Percentiles rank a stretch among this genome's conserved stretches.
phyloP scores from a whole-genome alignment of 2,329 filamentous ascomycete species.

The Penicillium sp. region DNA sequence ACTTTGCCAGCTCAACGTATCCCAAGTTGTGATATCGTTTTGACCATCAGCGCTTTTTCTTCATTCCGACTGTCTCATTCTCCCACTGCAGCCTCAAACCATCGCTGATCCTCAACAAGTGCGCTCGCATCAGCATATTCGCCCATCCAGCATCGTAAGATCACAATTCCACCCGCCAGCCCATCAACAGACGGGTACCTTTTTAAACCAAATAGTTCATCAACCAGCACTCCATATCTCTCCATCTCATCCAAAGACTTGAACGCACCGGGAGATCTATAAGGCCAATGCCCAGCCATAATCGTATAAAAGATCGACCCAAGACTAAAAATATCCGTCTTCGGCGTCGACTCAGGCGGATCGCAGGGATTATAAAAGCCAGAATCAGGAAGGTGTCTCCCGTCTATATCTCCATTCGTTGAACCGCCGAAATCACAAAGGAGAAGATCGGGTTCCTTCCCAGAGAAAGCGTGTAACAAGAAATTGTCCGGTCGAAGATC shows the following conservation, averaged over 20 bases:
- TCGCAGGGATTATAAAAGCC: constrained; percentile 18
- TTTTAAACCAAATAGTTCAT: constrained; percentile 5
- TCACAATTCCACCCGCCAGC: constrained; percentile 2
- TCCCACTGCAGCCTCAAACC: too few relatives aligned
- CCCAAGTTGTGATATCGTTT: too few relatives aligned
- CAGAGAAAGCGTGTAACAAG: constrained; percentile 25
- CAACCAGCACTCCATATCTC: constrained; percentile 3
- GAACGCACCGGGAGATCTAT: constrained; percentile 6
- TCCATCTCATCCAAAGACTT: constrained; percentile 6
- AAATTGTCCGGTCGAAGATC: constrained; percentile 32
- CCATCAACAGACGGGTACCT: constrained; percentile 1
- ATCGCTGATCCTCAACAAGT: constrained; percentile 8
- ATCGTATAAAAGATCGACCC: constrained; percentile 15
- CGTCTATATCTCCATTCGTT: constrained; percentile 24
- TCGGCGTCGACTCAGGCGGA: constrained; percentile 10
- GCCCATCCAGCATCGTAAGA: constrained; percentile 2
- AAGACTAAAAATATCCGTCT: constrained; percentile 17
- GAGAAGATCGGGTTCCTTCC: constrained; percentile 23
- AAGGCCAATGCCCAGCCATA: constrained; percentile 15
- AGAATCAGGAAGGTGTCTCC: constrained; percentile 27
- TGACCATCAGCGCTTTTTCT: too few relatives aligned
- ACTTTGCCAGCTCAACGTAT: too few relatives aligned
- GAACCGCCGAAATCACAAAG: constrained; percentile 34
- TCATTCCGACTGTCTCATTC: too few relatives aligned
- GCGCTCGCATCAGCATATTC: not conserved